Percentiles rank a stretch among this genome's conserved stretches.
Evolutionary conservation across 345 rosid species (phyloP).

Genomic region (Brassica cretica): DNA sequence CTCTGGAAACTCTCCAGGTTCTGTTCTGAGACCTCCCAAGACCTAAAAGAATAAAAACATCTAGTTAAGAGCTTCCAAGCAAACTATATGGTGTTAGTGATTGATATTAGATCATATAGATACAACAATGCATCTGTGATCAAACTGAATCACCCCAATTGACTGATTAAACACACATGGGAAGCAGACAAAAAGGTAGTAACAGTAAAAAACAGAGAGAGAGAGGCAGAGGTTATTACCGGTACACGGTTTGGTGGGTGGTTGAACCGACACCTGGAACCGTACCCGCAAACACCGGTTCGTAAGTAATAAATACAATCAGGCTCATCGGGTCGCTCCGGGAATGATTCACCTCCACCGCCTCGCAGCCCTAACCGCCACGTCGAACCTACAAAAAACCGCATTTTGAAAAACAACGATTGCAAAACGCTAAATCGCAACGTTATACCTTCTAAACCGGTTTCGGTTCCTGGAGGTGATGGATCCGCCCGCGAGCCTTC

Average conservation of each 20-base stretch:
- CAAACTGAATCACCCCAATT: background rate
- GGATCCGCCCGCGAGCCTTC: constrained; percentile 67
- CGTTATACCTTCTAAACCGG: constrained; percentile 65
- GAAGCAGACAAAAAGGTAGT: constrained; percentile 28
- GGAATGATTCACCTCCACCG: constrained; percentile 53
- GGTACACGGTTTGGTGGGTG: constrained; percentile 78
- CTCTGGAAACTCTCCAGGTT: constrained; percentile 70
- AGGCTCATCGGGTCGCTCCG: constrained; percentile 72
- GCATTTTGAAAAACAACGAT: constrained; percentile 23
- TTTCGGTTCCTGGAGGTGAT: constrained; percentile 57
- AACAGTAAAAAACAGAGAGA: constrained; percentile 20
- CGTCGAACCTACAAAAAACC: constrained; percentile 59
- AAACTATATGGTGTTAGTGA: constrained; percentile 5
- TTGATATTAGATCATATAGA: constrained; percentile 8
- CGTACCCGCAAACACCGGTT: constrained; percentile 84
- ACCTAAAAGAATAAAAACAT: constrained; percentile 43
- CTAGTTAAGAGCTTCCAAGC: constrained; percentile 9
- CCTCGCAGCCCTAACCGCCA: constrained; percentile 65
- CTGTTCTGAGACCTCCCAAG: constrained; percentile 50
- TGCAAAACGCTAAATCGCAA: constrained; percentile 29
- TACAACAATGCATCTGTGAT: constrained; percentile 21
- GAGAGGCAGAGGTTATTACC: constrained; percentile 46
- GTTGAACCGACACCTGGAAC: constrained; percentile 89
- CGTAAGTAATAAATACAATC: constrained; percentile 79
- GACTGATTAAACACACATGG: background rate